Evolutionary conservation across 108 stramenopile species (phyloP).

Genomic region (Nannochloropsis gaditana): DNA sequence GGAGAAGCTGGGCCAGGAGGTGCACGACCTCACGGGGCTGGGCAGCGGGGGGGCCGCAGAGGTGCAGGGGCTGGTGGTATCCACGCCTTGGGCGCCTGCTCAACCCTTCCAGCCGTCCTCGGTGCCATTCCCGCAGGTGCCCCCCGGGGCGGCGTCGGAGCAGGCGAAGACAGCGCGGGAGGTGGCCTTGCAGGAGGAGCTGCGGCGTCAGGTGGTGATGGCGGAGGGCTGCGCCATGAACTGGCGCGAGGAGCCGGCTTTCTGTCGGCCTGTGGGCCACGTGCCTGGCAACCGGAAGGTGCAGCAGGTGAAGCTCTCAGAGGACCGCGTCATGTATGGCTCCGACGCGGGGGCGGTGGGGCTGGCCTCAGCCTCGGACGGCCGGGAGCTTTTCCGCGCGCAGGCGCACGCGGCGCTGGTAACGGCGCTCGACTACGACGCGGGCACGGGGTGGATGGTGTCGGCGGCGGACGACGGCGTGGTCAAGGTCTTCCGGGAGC

Average conservation of each 20-base stretch:
- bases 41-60: neutral
- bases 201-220: neutral
- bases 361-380: neutral
- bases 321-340: neutral
- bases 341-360: neutral
- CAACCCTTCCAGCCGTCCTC: neutral
- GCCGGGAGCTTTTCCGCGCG: neutral
- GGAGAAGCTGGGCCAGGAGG: constrained; percentile 11
- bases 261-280: neutral
- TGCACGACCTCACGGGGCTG: neutral
- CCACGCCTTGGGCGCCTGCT: neutral
- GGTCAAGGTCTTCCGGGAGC: neutral
- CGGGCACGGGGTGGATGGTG: neutral
- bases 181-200: neutral
- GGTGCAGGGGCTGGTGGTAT: neutral
- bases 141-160: neutral
- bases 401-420: neutral
- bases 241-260: constrained; percentile 10
- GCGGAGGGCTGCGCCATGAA: neutral
- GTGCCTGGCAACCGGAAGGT: neutral
- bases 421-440: neutral
- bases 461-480: neutral
- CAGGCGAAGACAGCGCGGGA: neutral
- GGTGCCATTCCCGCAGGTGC: neutral
- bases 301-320: neutral